These are phyloP conservation scores for Gonapodya sp. DNA, from an alignment of 192 early-diverging fungal genomes.

Conservation along the genomic window DNA sequence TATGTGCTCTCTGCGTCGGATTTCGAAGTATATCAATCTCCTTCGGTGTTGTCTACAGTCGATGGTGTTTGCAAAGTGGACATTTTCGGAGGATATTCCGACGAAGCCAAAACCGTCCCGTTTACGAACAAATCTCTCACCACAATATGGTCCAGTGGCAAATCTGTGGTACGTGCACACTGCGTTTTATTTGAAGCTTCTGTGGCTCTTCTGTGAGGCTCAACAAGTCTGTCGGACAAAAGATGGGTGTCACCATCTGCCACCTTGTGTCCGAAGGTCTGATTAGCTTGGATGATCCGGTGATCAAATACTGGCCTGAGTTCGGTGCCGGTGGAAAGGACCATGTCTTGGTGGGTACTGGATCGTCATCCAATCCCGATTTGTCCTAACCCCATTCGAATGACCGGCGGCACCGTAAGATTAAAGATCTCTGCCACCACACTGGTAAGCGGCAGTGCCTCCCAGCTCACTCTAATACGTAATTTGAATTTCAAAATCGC, in stretches of 20 bases:
- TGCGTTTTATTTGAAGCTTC: not conserved
- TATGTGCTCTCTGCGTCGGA: too few species aligned
- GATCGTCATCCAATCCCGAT: too few species aligned
- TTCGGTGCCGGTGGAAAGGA: conserved; percentile 62
- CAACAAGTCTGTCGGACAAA: not conserved
- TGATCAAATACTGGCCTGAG: conserved; percentile 63
- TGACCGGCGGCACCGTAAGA: too few species aligned
- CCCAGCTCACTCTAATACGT: too few species aligned
- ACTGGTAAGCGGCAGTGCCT: too few species aligned
- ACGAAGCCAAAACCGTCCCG: not conserved
- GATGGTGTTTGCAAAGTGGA: conserved; percentile 50
- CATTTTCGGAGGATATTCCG: conserved; percentile 44
- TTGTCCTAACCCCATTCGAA: too few species aligned
- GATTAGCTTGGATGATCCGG: conserved; percentile 34
- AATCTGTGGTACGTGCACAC: not conserved
- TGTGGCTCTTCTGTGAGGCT: not conserved
- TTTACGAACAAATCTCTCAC: not conserved
- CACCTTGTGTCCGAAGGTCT: conserved; percentile 47
- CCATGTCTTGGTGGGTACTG: conserved; percentile 54
- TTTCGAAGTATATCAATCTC: too few species aligned
- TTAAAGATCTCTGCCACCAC: conserved; percentile 45
- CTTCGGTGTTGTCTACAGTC: too few species aligned
- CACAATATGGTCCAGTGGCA: not conserved
- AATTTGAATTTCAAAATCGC: too few species aligned
- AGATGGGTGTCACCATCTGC: conserved; percentile 21